phyloP scores from a whole-genome alignment of 352 stramenopile genomes.

The Globisporangium cylindrosporum region DNA sequence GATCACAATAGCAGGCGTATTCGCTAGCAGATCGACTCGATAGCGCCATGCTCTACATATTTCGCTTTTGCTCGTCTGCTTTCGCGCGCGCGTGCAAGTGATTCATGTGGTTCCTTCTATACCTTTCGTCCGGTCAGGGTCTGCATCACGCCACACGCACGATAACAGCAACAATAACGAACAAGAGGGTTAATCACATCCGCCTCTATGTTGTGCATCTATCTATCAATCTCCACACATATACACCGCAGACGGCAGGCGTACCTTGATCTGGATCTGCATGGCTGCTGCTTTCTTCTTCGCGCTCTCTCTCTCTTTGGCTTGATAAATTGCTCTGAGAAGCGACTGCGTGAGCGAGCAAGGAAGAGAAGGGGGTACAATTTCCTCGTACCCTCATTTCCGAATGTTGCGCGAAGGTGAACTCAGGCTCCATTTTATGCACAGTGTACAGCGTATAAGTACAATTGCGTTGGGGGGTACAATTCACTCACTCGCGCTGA shows the following conservation, averaged over 20 bases:
- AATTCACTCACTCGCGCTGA: not conserved
- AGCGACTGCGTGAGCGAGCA: not conserved
- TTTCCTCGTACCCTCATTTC: not conserved
- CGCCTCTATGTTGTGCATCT: not conserved
- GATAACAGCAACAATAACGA: not conserved
- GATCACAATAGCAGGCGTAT: not conserved
- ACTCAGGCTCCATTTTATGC: not conserved
- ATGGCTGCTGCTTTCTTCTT: slow-evolving; percentile 26
- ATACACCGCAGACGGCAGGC: not conserved
- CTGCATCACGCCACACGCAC: slow-evolving; percentile 25
- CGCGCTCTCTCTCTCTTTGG: not conserved
- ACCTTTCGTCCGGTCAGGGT: slow-evolving; percentile 85
- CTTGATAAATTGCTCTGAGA: slow-evolving; percentile 15
- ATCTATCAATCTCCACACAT: not conserved
- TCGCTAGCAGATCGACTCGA: not conserved
- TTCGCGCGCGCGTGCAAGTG: not conserved
- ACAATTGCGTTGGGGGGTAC: not conserved
- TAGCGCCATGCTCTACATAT: not conserved
- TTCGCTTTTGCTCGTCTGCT: not conserved
- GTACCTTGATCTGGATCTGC: slow-evolving; percentile 87
- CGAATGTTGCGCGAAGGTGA: slow-evolving; percentile 7
- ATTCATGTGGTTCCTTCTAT: not conserved
- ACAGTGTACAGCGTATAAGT: not conserved
- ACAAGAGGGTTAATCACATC: not conserved
- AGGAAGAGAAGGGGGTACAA: not conserved